Conservation (phyloP, 2,329 filamentous ascomycete species). For the Colletotrichum tropicale region DNA sequence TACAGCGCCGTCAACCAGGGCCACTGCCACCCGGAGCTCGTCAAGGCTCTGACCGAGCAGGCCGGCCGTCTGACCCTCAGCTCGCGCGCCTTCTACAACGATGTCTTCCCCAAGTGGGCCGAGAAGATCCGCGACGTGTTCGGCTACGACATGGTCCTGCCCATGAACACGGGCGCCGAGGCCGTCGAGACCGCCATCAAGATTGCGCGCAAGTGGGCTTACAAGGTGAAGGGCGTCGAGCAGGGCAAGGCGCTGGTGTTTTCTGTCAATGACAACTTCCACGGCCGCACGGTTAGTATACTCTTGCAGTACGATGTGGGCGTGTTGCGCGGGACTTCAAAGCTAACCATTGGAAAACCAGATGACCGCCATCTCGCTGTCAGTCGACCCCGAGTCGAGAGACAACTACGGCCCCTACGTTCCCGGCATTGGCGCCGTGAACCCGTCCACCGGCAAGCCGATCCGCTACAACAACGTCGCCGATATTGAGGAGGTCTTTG, state of each 20-base stretch:
- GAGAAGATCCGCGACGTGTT: constrained; percentile 89
- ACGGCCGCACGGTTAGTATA: constrained; percentile 82
- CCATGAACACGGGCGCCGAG: constrained; percentile 98
- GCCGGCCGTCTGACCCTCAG: constrained; percentile 88
- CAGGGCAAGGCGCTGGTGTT: constrained; percentile 85
- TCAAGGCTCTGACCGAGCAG: constrained; percentile 89
- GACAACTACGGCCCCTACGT: constrained; percentile 98
- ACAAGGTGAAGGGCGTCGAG: constrained; percentile 92
- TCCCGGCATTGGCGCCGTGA: constrained; percentile 80
- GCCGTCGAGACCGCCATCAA: constrained; percentile 96
- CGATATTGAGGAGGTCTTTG: constrained; percentile 80
- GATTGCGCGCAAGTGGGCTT: constrained; percentile 96
- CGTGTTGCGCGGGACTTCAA: neutral
- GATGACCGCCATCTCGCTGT: constrained; percentile 94
- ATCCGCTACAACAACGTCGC: constrained; percentile 87
- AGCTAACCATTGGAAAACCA: neutral
- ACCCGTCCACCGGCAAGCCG: constrained; percentile 74
- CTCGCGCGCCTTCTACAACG: constrained; percentile 96
- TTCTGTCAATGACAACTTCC: constrained; percentile 90
- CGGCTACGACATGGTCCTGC: constrained; percentile 96
- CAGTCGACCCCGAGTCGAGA: constrained; percentile 91
- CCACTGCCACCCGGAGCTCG: constrained; percentile 94
- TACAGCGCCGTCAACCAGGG: constrained; percentile 99
- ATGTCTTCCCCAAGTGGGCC: constrained; percentile 95
- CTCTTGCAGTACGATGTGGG: neutral